Base-by-base conservation (phyloP, 306 rosid genomes). In the Morella rubra region DNA sequence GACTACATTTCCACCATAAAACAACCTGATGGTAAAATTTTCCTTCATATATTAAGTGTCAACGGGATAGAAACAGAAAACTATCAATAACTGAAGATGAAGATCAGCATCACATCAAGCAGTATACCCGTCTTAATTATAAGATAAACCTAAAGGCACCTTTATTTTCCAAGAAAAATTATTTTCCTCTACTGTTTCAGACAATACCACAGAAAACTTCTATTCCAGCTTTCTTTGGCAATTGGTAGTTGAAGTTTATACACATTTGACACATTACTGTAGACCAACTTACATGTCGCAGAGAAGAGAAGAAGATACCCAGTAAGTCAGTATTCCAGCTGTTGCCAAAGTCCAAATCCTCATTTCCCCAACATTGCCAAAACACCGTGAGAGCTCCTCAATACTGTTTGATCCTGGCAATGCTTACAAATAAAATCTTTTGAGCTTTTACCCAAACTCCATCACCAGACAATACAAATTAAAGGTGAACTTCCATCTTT, bases 331-430 rank as follows among this genome's bases (percentile, higher is more conserved):
- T n/a, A n/a, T n/a, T n/a, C 98, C 49, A 94, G 92, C 84, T 94
- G 98, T 84, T 89, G 91, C 74, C n/a, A n/a, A n/a, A 92, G 91
- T 77, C 97, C 98, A 86, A 94, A 94, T 77, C 85, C n/a, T n/a
- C n/a, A n/a, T 88, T 88, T 94, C 98, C 76, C 97, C 98, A 84
- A 92, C 96, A 94, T 90, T 53, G 96, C 96, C 86, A 94, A 86
- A 72, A 94, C n/a, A n/a, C 92, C 54, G 90, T 80, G 46, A n/a
- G n/a, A 94, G 92, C 82, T 94, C 96, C 89, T 94, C 98, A n/a
- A n/a, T n/a, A n/a, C n/a, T n/a, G n/a, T n/a, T n/a, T n/a, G n/a
- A n/a, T n/a, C n/a, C n/a, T n/a, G n/a, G n/a, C n/a, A n/a, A n/a
- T n/a, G n/a, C n/a, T n/a, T n/a, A n/a, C n/a, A n/a, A n/a, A n/a